These are phyloP conservation scores for Torulaspora delbrueckii DNA, from an alignment of 805 yeast species.

Conservation along the genomic window DNA sequence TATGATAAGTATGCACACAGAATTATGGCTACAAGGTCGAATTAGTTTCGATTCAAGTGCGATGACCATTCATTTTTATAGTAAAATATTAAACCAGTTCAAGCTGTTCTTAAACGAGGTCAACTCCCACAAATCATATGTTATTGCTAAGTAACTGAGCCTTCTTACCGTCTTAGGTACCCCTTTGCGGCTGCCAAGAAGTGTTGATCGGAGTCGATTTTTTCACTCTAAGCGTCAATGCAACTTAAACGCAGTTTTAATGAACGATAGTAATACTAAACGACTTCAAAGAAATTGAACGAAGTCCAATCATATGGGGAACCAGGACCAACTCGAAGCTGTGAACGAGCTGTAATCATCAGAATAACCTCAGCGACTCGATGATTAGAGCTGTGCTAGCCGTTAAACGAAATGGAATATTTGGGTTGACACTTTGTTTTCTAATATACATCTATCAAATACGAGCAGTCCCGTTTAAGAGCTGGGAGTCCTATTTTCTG, in stretches of 20 bases:
- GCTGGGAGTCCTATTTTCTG: conserved; percentile 34
- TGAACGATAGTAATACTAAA: not conserved
- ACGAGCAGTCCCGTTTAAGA: conserved; percentile 1
- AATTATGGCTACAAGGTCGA: not conserved
- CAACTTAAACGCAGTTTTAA: too few species aligned
- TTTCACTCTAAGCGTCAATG: not conserved
- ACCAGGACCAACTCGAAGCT: not conserved
- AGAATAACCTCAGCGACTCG: not conserved
- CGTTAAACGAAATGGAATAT: not conserved
- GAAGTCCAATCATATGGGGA: not conserved
- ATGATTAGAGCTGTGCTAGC: not conserved
- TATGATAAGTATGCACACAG: too few species aligned
- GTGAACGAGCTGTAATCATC: not conserved
- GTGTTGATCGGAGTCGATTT: not conserved
- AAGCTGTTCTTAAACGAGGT: too few species aligned
- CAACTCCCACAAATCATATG: too few species aligned
- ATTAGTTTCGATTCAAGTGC: not conserved
- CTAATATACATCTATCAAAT: conserved; percentile 2
- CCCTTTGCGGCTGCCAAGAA: not conserved
- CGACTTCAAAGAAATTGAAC: not conserved
- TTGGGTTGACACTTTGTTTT: not conserved
- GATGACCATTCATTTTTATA: not conserved
- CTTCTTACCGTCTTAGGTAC: not conserved
- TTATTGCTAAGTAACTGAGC: not conserved
- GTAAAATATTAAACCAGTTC: not conserved